Evolutionary conservation across 2,329 filamentous ascomycete species (phyloP).

Genomic region (Fusarium sp.): DNA sequence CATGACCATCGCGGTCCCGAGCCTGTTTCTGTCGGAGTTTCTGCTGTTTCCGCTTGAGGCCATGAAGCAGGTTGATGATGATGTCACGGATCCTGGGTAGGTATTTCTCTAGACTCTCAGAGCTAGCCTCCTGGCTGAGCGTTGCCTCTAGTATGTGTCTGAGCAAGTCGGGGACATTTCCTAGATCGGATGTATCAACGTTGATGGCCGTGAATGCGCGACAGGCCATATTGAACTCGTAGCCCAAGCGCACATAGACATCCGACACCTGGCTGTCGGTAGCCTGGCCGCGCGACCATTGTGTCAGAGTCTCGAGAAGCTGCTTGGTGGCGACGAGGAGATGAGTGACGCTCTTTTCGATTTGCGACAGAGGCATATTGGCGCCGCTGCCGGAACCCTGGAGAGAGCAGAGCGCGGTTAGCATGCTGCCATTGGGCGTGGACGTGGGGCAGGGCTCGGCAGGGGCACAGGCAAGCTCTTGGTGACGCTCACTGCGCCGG

Average conservation of each 20-base stretch:
- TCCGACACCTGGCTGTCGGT: constrained; percentile 97
- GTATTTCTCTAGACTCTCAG: constrained; percentile 93
- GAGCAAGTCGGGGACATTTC: constrained; percentile 92
- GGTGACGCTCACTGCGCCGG: constrained; percentile 3
- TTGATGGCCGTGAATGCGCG: constrained; percentile 97
- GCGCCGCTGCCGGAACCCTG: constrained; percentile 66
- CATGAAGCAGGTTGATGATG: constrained; percentile 96
- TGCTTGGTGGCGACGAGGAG: constrained; percentile 98
- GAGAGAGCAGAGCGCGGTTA: constrained; percentile 38
- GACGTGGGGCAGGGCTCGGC: constrained; percentile 34
- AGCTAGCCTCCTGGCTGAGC: constrained; percentile 93
- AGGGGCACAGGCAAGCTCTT: constrained; percentile 23
- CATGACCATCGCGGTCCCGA: constrained; percentile 62
- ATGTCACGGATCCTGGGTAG: constrained; percentile 96
- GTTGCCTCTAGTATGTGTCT: constrained; percentile 94
- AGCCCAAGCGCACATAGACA: constrained; percentile 95
- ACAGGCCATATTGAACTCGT: constrained; percentile 99
- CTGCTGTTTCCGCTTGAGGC: constrained; percentile 96
- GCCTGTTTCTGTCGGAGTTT: constrained; percentile 76
- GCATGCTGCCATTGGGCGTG: constrained; percentile 32
- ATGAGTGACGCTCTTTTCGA: constrained; percentile 98
- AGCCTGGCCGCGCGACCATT: constrained; percentile 94
- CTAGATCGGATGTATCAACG: constrained; percentile 92
- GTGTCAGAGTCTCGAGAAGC: constrained; percentile 93
- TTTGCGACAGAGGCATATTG: constrained; percentile 87